Percentiles rank a stretch among this genome's conserved stretches.
Evolutionary conservation across 345 rosid species (phyloP).

Genomic region (Murraya paniculata): DNA sequence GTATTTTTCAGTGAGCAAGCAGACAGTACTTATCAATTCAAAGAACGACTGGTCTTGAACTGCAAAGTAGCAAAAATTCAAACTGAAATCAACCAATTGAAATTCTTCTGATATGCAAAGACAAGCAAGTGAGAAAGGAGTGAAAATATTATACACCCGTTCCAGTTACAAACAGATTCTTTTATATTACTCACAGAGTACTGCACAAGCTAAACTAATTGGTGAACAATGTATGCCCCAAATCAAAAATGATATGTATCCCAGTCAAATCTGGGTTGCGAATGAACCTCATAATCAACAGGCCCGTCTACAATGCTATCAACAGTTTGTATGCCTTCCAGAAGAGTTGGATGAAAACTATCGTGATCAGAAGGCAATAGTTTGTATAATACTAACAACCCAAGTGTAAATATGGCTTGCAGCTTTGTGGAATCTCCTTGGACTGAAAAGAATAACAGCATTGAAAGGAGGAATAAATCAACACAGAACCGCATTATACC

Average conservation of each 20-base stretch:
- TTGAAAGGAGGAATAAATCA: constrained; percentile 75
- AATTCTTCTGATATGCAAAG: background rate
- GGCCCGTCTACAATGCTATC: constrained; percentile 81
- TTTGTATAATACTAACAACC: constrained; percentile 78
- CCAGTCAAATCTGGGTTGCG: constrained; percentile 93
- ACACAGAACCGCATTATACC: constrained; percentile 82
- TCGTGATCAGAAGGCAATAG: constrained; percentile 74
- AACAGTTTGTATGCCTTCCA: constrained; percentile 68
- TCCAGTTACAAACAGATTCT: background rate
- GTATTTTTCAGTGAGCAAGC: constrained; percentile 3
- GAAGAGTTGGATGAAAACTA: constrained; percentile 59
- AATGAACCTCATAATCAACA: constrained; percentile 83
- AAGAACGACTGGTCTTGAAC: background rate
- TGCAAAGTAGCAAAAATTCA: background rate
- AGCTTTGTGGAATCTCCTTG: constrained; percentile 93
- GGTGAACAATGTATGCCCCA: constrained; percentile 14
- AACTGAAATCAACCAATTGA: background rate
- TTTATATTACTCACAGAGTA: background rate
- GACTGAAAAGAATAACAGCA: constrained; percentile 88
- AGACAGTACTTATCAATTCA: background rate
- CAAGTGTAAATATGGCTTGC: constrained; percentile 95
- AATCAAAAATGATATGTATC: constrained; percentile 53
- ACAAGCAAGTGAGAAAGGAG: background rate
- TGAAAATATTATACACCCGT: background rate
- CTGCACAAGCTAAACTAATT: constrained; percentile 18